Conservation (phyloP, 2,329 filamentous ascomycete species). For the Fusarium poae region DNA sequence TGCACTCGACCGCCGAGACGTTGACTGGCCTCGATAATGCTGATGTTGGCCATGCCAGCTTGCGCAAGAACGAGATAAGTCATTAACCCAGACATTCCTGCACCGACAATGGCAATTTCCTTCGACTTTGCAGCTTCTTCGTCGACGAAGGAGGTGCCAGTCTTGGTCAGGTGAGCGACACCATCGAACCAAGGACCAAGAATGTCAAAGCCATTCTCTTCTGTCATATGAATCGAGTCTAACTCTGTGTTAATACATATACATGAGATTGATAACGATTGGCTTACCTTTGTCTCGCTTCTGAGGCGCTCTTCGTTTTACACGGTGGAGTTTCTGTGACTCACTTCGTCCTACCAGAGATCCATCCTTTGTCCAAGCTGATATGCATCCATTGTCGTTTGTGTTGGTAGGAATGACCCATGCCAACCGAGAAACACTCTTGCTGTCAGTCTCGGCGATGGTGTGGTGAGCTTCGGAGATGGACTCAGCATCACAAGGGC, state of each 20-base stretch:
- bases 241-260: rapidly evolving
- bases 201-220: background rate
- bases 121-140: slow-evolving; percentile 10
- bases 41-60: slow-evolving; percentile 23
- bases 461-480: slow-evolving; percentile 5
- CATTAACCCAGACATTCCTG: slow-evolving; percentile 11
- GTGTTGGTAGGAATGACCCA: slow-evolving; percentile 3
- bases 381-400: slow-evolving; percentile 2
- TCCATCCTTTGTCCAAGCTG: background rate
- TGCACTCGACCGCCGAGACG: slow-evolving; percentile 20
- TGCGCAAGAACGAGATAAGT: slow-evolving; percentile 9
- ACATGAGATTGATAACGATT: rapidly evolving
- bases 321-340: background rate
- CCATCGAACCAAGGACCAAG: slow-evolving; percentile 13
- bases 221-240: slow-evolving; percentile 8
- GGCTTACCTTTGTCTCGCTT: background rate
- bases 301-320: background rate
- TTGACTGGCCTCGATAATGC: slow-evolving; percentile 8
- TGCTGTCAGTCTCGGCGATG: slow-evolving; percentile 1
- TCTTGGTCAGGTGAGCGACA: background rate
- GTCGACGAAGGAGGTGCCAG: background rate
- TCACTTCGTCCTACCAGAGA: background rate
- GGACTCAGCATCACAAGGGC: background rate
- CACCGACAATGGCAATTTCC: slow-evolving; percentile 5
- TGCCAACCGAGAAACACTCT: background rate